Evolutionary conservation across 495 filamentous ascomycete species (phyloP).

Genomic region (Tuber melanosporum): DNA sequence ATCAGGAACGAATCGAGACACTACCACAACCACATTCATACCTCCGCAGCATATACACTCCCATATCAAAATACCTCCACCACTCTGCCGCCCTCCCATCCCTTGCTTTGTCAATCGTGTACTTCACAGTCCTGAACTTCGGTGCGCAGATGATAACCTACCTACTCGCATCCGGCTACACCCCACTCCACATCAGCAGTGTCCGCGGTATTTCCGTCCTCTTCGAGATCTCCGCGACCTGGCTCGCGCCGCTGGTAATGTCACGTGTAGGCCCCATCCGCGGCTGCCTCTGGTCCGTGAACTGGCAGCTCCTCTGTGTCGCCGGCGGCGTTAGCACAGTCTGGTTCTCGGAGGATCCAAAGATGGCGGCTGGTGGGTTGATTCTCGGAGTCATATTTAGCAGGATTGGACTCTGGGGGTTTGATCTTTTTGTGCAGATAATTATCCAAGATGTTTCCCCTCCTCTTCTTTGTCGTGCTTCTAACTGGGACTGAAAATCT

Average conservation of each 20-base stretch:
- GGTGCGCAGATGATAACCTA: conserved; percentile 55
- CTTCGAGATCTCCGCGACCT: conserved; percentile 49
- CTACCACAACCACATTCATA: conserved; percentile 43
- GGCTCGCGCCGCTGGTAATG: conserved; percentile 50
- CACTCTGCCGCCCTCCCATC: conserved; percentile 52
- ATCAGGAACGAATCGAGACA: conserved; percentile 2
- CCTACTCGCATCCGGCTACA: conserved; percentile 52
- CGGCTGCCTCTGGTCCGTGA: conserved; percentile 58
- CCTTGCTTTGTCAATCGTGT: conserved; percentile 51
- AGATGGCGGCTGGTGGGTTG: conserved; percentile 46
- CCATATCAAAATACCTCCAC: conserved; percentile 50
- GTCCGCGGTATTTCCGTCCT: conserved; percentile 50
- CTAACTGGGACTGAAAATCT: background rate
- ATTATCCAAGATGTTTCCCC: conserved; percentile 57
- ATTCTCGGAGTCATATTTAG: conserved; percentile 53
- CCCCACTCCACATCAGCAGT: conserved; percentile 49
- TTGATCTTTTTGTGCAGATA: conserved; percentile 59
- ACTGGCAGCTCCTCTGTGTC: conserved; percentile 55
- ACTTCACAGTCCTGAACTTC: conserved; percentile 57
- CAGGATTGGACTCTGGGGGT: conserved; percentile 61
- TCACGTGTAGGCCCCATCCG: conserved; percentile 52
- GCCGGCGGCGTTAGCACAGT: conserved; percentile 46
- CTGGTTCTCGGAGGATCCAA: conserved; percentile 40
- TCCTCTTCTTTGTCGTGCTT: background rate
- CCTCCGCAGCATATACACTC: conserved; percentile 42